Conservation (phyloP, 306 rosid genomes). For the Fagus sylvatica region DNA sequence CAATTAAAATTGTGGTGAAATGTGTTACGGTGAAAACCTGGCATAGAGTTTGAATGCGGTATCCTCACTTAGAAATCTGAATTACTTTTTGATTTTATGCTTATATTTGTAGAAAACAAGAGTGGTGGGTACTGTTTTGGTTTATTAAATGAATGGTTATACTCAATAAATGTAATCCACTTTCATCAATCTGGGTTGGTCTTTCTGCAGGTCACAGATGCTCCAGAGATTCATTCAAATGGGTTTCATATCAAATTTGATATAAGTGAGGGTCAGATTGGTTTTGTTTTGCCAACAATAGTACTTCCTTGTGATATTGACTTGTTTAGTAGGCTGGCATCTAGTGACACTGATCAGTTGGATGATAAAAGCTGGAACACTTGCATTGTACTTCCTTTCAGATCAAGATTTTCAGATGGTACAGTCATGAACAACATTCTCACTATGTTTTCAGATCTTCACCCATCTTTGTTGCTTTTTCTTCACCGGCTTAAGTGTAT, state of each 20-base stretch:
- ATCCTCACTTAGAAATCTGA: neutral
- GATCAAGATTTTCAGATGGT: constrained; percentile 59
- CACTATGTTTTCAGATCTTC: constrained; percentile 87
- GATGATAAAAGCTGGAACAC: constrained; percentile 70
- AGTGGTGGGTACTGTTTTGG: neutral
- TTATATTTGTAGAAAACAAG: neutral
- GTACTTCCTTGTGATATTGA: constrained; percentile 70
- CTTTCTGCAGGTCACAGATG: constrained; percentile 82
- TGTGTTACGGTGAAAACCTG: neutral
- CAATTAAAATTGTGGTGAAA: neutral
- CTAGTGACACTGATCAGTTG: constrained; percentile 42
- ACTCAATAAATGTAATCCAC: constrained; percentile 3
- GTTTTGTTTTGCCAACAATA: constrained; percentile 87
- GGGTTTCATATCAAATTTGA: constrained; percentile 97
- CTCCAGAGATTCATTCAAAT: constrained; percentile 97
- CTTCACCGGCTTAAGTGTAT: constrained; percentile 92
- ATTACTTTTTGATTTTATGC: neutral
- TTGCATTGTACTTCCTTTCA: constrained; percentile 91
- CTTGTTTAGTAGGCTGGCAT: constrained; percentile 57
- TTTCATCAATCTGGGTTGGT: constrained; percentile 24
- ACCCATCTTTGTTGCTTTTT: constrained; percentile 88
- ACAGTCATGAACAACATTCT: constrained; percentile 54
- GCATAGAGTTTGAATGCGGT: neutral
- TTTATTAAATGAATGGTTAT: neutral
- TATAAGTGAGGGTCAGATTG: constrained; percentile 91